These are phyloP conservation scores for Boletus subcaerulescens DNA, from an alignment of 768 basidiomycete genomes.

Conservation along the genomic window DNA sequence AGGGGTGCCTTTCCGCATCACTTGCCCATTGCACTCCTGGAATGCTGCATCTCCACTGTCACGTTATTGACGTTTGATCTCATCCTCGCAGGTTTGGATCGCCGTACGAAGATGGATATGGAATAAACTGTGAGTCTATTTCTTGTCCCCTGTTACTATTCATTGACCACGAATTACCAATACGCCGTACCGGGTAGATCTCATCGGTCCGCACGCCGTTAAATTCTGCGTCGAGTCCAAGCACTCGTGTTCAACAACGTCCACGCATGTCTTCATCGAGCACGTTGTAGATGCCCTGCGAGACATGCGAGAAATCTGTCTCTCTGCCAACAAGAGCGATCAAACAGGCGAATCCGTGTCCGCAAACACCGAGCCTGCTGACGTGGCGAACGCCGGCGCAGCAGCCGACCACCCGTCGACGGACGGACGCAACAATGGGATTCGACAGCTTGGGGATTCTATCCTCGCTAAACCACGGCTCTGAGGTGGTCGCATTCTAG, in stretches of 20 bases:
- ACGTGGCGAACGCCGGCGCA: too few species aligned
- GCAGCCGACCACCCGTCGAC: neutral
- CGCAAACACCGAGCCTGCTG: neutral
- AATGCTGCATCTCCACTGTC: neutral
- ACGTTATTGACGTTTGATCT: conserved; percentile 5
- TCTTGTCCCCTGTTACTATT: neutral
- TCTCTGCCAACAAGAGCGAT: conserved; percentile 3
- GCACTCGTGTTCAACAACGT: conserved; percentile 61
- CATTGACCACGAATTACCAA: neutral
- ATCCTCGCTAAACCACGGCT: conserved; percentile 17
- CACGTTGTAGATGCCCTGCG: conserved; percentile 58
- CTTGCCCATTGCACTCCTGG: neutral
- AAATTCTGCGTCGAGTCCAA: conserved; percentile 97
- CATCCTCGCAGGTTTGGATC: conserved; percentile 65
- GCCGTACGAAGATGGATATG: conserved; percentile 82
- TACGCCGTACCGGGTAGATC: conserved; percentile 46
- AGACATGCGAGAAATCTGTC: conserved; percentile 65
- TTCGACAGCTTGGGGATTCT: neutral
- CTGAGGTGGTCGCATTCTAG: conserved; percentile 1
- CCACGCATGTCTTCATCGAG: conserved; percentile 64
- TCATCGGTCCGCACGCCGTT: conserved; percentile 71
- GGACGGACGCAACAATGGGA: neutral
- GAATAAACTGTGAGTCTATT: conserved; percentile 75
- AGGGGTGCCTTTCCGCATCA: neutral
- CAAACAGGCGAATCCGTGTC: conserved; percentile 5